Base-by-base conservation (phyloP, 1,284 basidiomycete genomes). In the Leccinum holopus region DNA sequence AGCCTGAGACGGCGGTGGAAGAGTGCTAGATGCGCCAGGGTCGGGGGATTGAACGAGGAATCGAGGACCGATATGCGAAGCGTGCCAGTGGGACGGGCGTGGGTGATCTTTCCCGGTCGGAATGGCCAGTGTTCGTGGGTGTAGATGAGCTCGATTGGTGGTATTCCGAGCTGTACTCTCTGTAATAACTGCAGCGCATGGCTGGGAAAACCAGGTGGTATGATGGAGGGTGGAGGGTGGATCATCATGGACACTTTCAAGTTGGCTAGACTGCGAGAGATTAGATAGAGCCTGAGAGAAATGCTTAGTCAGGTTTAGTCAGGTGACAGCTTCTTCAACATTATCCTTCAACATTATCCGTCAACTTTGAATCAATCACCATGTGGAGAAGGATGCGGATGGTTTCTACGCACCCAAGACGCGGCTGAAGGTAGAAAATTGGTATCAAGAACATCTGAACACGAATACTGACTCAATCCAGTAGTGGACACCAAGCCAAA, bases 31-130 rank as follows among this genome's bases (percentile, higher is more conserved):
- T 99, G 96, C 0, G 97, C 95, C 11, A 83, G 75, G 0, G 93
- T 95, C 0, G 97, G 97, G 2, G 97, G 96, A 70, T 99, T 98
- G 79, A 95, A 98, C 1, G 93, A 96, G 0, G 94, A 91, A 71
- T 98, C 96, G 39, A 98, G 83, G 18, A 97, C 82, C 8, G 87
- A 82, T 56, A 92, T 79, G 35, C 76, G 79, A 35, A 87, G 72
- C 5, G 74, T 67, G 21, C 21, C 21, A 21, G 21, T 21, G 53
- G 65, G 61, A 21, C 51, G 60, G 9, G 66, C 56, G 57, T 65
- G 63, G 55, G 14, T 58, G 14, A 49, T 56, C 28, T 68, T 65
- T 37, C 66, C 67, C 1, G 68, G 72, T 28, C 71, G 77, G 55
- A 79, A 60, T 32, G 88, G 88, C 88, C 88, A 91, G 44, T 68